Evolutionary conservation across 306 rosid genomes (phyloP), one percentile per base, ranked within the genome.

Genomic region (Bauhinia variegata): DNA sequence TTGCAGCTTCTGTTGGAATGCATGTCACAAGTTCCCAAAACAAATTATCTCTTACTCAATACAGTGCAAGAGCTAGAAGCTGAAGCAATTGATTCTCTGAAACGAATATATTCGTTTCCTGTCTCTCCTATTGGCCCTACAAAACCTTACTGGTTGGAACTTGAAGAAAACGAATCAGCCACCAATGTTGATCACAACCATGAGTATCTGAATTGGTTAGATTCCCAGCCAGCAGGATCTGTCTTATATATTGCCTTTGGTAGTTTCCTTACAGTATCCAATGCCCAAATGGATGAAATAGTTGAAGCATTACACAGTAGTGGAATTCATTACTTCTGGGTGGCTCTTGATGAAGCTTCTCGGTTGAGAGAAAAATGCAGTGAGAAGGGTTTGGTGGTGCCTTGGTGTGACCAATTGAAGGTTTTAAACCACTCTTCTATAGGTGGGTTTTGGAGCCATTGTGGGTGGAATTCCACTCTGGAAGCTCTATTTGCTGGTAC

Each of bases 241-340:
- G 88, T 80, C 14, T 48, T 85, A 75, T 85, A 87, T 83, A 78
- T 87, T 43, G 78, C 90, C 23, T 31, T 85, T 54, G 90, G 95
- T 3, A 85, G 95, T 61, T 85, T 74, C 39, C 75, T 78, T 23
- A 78, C 85, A 0, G 83, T 80, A 39, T 80, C 91, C 0, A 17
- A 55, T 16, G 18, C 79, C 41, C 90, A 83, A 60, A 75, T 87
- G 83, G 80, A 73, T 6, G 80, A 67, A 68, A 81, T 87, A 32
- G 75, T 61, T 4, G 75, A 70, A 3, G 88, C 84, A 30, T 41
- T 87, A 34, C 73, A 51, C n/a, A 11, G 11, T 7, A 73, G 82
- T 6, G 55, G 54, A 0, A 14, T 76, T 33, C 60, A 71, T n/a
- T 85, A 57, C 65, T 51, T 87, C 7, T 87, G 86, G 83, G 88